These are phyloP conservation scores for Tuctoria greenei DNA, from an alignment of 176 grass and related monocot species.

Conservation along the genomic window DNA sequence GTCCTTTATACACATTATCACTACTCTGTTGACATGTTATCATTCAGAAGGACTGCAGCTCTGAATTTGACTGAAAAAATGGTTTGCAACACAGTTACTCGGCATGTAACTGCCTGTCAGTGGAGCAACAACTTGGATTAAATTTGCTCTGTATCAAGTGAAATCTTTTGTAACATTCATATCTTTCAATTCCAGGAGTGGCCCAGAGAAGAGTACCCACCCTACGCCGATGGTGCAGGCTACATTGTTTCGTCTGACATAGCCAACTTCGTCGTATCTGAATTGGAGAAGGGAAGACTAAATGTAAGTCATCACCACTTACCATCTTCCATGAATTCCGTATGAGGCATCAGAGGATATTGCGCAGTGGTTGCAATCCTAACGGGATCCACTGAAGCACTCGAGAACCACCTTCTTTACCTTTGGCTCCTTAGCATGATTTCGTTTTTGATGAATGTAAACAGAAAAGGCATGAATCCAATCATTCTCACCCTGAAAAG, in stretches of 20 bases:
- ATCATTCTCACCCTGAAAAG: constrained; percentile 43
- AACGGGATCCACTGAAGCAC: constrained; percentile 14
- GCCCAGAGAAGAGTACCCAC: constrained; percentile 55
- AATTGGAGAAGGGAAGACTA: constrained; percentile 50
- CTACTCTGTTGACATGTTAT: not conserved
- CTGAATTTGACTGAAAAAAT: constrained; percentile 3
- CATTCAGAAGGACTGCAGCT: not conserved
- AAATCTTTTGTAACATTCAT: constrained; percentile 27
- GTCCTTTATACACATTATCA: not conserved
- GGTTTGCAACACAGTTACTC: not conserved
- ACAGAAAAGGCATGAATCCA: constrained; percentile 30
- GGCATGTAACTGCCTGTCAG: constrained; percentile 5
- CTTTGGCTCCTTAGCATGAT: constrained; percentile 25
- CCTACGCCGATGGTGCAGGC: constrained; percentile 67
- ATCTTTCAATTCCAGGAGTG: constrained; percentile 60
- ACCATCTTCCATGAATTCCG: not conserved
- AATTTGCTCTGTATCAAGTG: constrained; percentile 15
- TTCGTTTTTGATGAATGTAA: not conserved
- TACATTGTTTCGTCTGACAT: constrained; percentile 72
- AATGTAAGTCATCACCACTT: constrained; percentile 45
- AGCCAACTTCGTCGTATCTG: constrained; percentile 49
- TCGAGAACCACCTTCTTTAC: constrained; percentile 6
- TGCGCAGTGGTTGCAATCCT: constrained; percentile 6
- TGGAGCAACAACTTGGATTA: constrained; percentile 19
- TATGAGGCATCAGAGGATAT: constrained; percentile 18